A percentile compares a stretch with the other conserved stretches of the same genome.
These are phyloP conservation scores for Diospyros lotus DNA, from an alignment of 148 eudicot species.

Conservation along the genomic window DNA sequence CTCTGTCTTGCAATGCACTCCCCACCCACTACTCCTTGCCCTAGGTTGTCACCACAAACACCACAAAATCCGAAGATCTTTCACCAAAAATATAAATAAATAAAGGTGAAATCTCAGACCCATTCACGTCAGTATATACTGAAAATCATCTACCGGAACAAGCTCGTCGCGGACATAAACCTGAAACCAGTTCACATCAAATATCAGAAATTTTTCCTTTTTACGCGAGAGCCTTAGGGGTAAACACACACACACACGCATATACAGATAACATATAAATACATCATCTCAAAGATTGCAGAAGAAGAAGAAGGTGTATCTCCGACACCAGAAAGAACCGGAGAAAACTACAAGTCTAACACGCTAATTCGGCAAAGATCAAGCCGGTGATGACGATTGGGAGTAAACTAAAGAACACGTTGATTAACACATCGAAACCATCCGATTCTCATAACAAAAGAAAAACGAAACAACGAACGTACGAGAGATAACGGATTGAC, in stretches of 20 bases:
- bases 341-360: background rate
- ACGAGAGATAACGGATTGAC: background rate
- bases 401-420: background rate
- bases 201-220: background rate
- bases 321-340: too few relatives aligned
- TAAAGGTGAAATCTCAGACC: background rate
- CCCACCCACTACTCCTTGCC: background rate
- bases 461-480: background rate
- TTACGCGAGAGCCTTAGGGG: background rate
- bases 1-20: constrained; percentile 1
- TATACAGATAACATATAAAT: background rate
- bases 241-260: background rate
- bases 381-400: background rate
- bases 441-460: background rate
- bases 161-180: background rate
- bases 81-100: background rate
- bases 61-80: background rate
- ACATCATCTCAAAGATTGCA: too few relatives aligned
- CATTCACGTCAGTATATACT: background rate
- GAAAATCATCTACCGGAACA: constrained; percentile 1
- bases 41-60: background rate
- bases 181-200: background rate
- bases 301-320: background rate
- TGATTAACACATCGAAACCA: background rate
- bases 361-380: background rate